phyloP scores from a whole-genome alignment of 2,329 filamentous ascomycete species.

The Hypoxylon sp. region DNA sequence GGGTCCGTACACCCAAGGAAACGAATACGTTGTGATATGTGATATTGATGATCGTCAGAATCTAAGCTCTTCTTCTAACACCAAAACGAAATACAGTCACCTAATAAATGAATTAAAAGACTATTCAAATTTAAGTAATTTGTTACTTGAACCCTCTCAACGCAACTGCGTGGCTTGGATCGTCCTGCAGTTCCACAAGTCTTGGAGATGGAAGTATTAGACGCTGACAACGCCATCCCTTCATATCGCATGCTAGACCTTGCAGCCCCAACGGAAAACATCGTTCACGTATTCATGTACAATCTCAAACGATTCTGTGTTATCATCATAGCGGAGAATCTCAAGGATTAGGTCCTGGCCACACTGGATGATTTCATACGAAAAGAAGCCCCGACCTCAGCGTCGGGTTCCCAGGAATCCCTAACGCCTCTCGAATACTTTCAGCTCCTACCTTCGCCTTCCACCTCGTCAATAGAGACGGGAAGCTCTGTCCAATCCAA shows the following conservation, averaged over 20 bases:
- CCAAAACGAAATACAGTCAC: background rate
- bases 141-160: background rate
- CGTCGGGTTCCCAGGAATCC: background rate
- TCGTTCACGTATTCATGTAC: background rate
- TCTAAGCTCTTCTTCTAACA: background rate
- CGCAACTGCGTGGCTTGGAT: background rate
- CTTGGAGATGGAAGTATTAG: background rate
- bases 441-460: background rate
- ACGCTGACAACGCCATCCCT: background rate
- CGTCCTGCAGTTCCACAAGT: background rate
- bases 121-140: background rate
- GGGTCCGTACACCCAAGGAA: too few relatives aligned
- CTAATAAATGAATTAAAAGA: background rate
- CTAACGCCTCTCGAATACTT: constrained; percentile 2
- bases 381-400: background rate
- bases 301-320: background rate
- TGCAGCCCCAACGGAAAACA: too few relatives aligned
- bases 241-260: constrained; percentile 1
- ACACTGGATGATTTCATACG: background rate
- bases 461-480: background rate
- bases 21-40: too few relatives aligned
- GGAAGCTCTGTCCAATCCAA: background rate
- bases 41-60: too few relatives aligned
- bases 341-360: too few relatives aligned
- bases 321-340: background rate